Evolutionary conservation across 768 basidiomycete genomes (phyloP).

Genomic region (Rhodocollybia butyracea): DNA sequence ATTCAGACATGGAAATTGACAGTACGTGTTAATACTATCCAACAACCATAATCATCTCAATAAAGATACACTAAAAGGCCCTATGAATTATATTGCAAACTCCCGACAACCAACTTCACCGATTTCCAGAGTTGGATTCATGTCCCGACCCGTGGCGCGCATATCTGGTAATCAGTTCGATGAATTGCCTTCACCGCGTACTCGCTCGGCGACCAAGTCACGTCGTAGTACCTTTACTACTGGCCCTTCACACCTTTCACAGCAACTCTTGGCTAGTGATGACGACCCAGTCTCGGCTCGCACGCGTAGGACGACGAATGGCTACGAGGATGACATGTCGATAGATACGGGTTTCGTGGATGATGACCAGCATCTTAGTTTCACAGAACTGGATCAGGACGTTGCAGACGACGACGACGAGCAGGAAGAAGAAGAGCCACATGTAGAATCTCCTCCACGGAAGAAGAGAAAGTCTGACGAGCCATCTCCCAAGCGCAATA

Average conservation of each 20-base stretch:
- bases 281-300: slow-evolving; percentile 17
- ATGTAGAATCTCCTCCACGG: slow-evolving; percentile 29
- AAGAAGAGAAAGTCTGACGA: slow-evolving; percentile 33
- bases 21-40: slow-evolving; percentile 45
- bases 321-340: slow-evolving; percentile 25
- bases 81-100: slow-evolving; percentile 39
- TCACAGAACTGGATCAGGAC: slow-evolving; percentile 48
- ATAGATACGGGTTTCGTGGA: slow-evolving; percentile 15
- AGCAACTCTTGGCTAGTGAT: slow-evolving; percentile 18
- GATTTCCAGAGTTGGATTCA: slow-evolving; percentile 31
- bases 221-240: slow-evolving; percentile 37
- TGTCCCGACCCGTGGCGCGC: slow-evolving; percentile 47
- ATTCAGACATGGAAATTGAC: slow-evolving; percentile 78
- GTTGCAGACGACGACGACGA: slow-evolving; percentile 39
- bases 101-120: slow-evolving; percentile 40
- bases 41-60: slow-evolving; percentile 7
- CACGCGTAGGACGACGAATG: slow-evolving; percentile 17
- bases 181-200: slow-evolving; percentile 57
- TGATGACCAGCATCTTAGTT: slow-evolving; percentile 37
- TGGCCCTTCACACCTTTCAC: slow-evolving; percentile 33
- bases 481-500: slow-evolving; percentile 38
- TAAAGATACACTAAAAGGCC: slow-evolving; percentile 32
- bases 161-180: slow-evolving; percentile 60
- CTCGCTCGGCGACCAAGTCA: slow-evolving; percentile 25
- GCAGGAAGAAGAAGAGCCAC: slow-evolving; percentile 12